Conservation (phyloP, 1,139 yeast genomes). For the Candida anutae region DNA sequence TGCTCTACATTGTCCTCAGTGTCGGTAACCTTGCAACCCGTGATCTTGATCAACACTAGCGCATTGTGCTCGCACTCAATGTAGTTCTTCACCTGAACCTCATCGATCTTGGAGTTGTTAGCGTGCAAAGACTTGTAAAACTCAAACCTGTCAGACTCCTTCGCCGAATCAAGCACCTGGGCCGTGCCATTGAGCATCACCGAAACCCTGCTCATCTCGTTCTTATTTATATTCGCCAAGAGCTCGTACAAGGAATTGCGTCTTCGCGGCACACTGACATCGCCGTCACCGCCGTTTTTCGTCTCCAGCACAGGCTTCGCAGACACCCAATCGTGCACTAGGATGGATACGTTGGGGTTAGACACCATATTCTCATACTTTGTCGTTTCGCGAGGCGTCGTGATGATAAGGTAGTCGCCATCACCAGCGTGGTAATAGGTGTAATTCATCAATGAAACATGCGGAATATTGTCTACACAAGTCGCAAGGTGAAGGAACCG, state of each 20-base stretch:
- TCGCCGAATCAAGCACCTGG: slow-evolving; percentile 35
- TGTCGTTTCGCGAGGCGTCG: slow-evolving; percentile 62
- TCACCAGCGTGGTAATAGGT: slow-evolving; percentile 45
- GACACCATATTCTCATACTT: slow-evolving; percentile 58
- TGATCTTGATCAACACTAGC: slow-evolving; percentile 56
- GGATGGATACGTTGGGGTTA: slow-evolving; percentile 70
- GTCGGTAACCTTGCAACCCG: slow-evolving; percentile 74
- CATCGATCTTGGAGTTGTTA: slow-evolving; percentile 61
- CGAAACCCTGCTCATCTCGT: slow-evolving; percentile 67
- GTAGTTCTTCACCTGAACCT: slow-evolving; percentile 48
- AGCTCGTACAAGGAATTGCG: slow-evolving; percentile 49
- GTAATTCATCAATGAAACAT: slow-evolving; percentile 84
- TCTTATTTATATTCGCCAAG: slow-evolving; percentile 65
- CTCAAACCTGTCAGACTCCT: slow-evolving; percentile 37
- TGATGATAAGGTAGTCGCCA: slow-evolving; percentile 49
- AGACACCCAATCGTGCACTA: slow-evolving; percentile 83
- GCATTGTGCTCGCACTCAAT: slow-evolving; percentile 50
- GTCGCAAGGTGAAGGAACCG: slow-evolving; percentile 80
- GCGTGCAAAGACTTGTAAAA: slow-evolving; percentile 54
- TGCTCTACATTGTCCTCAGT: slow-evolving; percentile 57
- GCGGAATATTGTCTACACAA: slow-evolving; percentile 59
- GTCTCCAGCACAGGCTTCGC: slow-evolving; percentile 26
- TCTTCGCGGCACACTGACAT: slow-evolving; percentile 17
- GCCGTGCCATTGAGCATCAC: slow-evolving; percentile 75
- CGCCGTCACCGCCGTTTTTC: slow-evolving; percentile 6